Evolutionary conservation across 371 early-diverging fungal species (phyloP), one percentile per base, ranked within the genome.

Genomic region (Mortierella sp.): DNA sequence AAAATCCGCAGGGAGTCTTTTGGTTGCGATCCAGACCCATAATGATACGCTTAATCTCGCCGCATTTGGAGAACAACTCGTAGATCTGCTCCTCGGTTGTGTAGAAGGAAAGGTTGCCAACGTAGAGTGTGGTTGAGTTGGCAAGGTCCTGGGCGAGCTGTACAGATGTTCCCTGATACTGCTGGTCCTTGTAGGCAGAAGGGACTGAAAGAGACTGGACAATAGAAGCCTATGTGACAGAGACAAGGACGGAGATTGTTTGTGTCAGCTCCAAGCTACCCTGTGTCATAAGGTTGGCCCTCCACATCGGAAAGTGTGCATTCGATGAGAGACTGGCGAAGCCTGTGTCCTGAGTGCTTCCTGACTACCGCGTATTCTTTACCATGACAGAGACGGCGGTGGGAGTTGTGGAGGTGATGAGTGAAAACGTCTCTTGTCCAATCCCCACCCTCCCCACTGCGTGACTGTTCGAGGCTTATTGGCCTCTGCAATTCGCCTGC

Each of bases 11-110:
- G 7, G 99, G 99, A 4, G 97, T 97, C 80, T 94, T 94, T 76
- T 91, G 91, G 61, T 89, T 86, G 23, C 95, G 87, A 81, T 98
- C 97, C 14, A 99, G 87, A 0, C 99, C 99, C 98, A 99, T 98
- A 72, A 98, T 97, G 57, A 98, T 96, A 71, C 98, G 90, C 76
- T 97, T 97, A 64, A 99, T 94, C 67, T 96, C 96, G 34, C 99
- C 99, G 71, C 90, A 89, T 83, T 95, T 96, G 14, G 95, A 90
- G 82, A 99, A 99, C 9, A 99, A 82, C 67, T 96, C 96, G 80
- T 96, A 93, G 27, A 99, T 90, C 82, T 99, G 99, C 85, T 98
- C 99, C 83, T 99, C 99, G 4, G 97, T 95, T 7, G 98, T 99
- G 82, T 90, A 98, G 78, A 98, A 98, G 10, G 96, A 95, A 34